Conservation (phyloP, 2,329 filamentous ascomycete species). For the Fusarium sp. region DNA sequence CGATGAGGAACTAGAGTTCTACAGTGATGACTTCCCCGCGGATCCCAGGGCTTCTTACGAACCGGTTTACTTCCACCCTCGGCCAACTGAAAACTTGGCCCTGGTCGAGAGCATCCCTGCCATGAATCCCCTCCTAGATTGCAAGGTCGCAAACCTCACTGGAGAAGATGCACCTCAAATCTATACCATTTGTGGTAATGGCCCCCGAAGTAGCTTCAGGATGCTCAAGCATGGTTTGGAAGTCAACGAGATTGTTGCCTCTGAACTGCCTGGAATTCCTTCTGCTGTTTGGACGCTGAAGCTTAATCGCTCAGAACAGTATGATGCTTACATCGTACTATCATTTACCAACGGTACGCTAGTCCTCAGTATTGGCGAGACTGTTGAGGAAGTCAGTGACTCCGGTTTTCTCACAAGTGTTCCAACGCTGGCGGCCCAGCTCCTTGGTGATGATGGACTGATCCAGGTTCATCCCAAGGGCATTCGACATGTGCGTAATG, state of each 20-base stretch:
- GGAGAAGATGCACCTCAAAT: slow-evolving; percentile 97
- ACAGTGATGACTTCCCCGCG: slow-evolving; percentile 82
- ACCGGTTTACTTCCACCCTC: slow-evolving; percentile 86
- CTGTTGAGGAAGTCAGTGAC: slow-evolving; percentile 93
- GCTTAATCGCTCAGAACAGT: slow-evolving; percentile 80
- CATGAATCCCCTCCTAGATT: slow-evolving; percentile 91
- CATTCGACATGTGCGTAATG: slow-evolving; percentile 85
- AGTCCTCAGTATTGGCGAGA: slow-evolving; percentile 94
- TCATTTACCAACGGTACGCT: slow-evolving; percentile 91
- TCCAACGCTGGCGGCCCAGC: slow-evolving; percentile 90
- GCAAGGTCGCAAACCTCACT: slow-evolving; percentile 89
- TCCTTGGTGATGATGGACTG: slow-evolving; percentile 91
- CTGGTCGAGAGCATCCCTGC: slow-evolving; percentile 86
- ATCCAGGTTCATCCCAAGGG: slow-evolving; percentile 97
- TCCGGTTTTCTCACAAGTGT: slow-evolving; percentile 91
- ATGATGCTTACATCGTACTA: slow-evolving; percentile 94
- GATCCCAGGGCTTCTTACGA: slow-evolving; percentile 78
- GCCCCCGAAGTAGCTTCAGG: slow-evolving; percentile 88
- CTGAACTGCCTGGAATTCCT: slow-evolving; percentile 87
- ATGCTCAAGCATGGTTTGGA: slow-evolving; percentile 92
- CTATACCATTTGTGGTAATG: slow-evolving; percentile 89
- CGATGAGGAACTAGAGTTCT: slow-evolving; percentile 87
- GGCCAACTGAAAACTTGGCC: slow-evolving; percentile 82
- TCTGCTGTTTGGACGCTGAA: slow-evolving; percentile 97
- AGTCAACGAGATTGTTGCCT: slow-evolving; percentile 95